Percentiles rank a stretch among this genome's conserved stretches.
Evolutionary conservation across 192 early-diverging fungal genomes (phyloP).

Genomic region (Podila epicladia): DNA sequence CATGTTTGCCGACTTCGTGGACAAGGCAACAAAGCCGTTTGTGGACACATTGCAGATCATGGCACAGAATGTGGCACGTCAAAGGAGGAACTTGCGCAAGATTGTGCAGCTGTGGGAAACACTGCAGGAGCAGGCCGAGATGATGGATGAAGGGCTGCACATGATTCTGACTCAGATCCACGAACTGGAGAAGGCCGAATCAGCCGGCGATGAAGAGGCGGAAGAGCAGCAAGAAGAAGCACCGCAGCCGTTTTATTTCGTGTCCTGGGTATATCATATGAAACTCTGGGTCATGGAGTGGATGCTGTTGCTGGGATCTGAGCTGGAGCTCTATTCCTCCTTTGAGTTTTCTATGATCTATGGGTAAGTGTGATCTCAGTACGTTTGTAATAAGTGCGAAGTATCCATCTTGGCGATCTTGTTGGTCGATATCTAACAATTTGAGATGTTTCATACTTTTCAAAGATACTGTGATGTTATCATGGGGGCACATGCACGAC

Average conservation of each 20-base stretch:
- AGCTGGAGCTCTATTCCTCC: constrained; percentile 71
- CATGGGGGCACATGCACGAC: constrained; percentile 41
- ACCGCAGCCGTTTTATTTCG: constrained; percentile 60
- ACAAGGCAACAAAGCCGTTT: constrained; percentile 57
- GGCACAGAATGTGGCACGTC: constrained; percentile 70
- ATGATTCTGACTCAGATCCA: constrained; percentile 3
- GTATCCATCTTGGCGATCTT: neutral
- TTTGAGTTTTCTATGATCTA: constrained; percentile 73
- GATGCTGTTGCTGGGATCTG: constrained; percentile 69
- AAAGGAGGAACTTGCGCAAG: constrained; percentile 67
- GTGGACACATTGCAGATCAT: constrained; percentile 60
- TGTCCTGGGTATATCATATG: constrained; percentile 71
- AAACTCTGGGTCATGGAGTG: constrained; percentile 67
- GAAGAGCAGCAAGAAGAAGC: neutral
- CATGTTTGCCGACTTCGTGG: constrained; percentile 13
- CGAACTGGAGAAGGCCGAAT: neutral
- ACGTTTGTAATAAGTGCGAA: neutral
- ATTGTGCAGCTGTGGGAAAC: constrained; percentile 66
- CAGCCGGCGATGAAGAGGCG: neutral
- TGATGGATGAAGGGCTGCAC: constrained; percentile 36
- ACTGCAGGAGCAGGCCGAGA: constrained; percentile 60
- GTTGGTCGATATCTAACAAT: neutral
- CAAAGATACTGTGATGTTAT: constrained; percentile 50
- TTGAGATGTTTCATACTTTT: neutral
- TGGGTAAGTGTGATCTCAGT: constrained; percentile 47